phyloP scores from a whole-genome alignment of 805 yeast species.

The Ogataea chonburiensis region DNA sequence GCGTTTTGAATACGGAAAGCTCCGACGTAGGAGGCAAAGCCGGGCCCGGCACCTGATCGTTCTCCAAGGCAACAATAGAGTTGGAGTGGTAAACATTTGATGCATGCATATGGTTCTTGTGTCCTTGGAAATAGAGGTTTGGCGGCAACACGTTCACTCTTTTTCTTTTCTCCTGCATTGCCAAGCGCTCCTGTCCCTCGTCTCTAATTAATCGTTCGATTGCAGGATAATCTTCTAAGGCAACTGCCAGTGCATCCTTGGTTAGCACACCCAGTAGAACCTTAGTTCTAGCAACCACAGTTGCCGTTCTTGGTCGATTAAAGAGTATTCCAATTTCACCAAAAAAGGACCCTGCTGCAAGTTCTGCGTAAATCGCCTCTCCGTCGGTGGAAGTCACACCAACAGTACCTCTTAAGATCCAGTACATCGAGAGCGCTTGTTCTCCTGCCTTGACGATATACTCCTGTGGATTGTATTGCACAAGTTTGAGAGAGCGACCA shows the following conservation, averaged over 20 bases:
- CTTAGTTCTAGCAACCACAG: slow-evolving; percentile 66
- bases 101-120: slow-evolving; percentile 4
- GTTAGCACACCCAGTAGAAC: slow-evolving; percentile 70
- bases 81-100: slow-evolving; percentile 9
- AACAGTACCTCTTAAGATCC: slow-evolving; percentile 75
- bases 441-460: slow-evolving; percentile 71
- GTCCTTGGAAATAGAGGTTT: slow-evolving; percentile 11
- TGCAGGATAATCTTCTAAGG: slow-evolving; percentile 59
- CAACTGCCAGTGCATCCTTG: slow-evolving; percentile 56
- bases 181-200: slow-evolving; percentile 75
- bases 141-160: slow-evolving; percentile 38
- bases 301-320: slow-evolving; percentile 76
- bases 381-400: slow-evolving; percentile 78
- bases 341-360: slow-evolving; percentile 66
- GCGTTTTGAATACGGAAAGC: background rate
- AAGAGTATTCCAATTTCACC: slow-evolving; percentile 79
- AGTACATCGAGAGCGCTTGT: slow-evolving; percentile 72
- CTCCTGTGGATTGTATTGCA: slow-evolving; percentile 66
- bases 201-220: slow-evolving; percentile 70
- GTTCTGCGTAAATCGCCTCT: slow-evolving; percentile 69
- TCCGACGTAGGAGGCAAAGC: slow-evolving; percentile 36
- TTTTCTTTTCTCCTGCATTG: slow-evolving; percentile 64
- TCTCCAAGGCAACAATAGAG: slow-evolving; percentile 34
- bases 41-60: slow-evolving; percentile 40
- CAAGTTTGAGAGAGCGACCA: slow-evolving; percentile 54